Base-by-base conservation (phyloP, 2,329 filamentous ascomycete species). In the Ophioceras dolichostomum region DNA sequence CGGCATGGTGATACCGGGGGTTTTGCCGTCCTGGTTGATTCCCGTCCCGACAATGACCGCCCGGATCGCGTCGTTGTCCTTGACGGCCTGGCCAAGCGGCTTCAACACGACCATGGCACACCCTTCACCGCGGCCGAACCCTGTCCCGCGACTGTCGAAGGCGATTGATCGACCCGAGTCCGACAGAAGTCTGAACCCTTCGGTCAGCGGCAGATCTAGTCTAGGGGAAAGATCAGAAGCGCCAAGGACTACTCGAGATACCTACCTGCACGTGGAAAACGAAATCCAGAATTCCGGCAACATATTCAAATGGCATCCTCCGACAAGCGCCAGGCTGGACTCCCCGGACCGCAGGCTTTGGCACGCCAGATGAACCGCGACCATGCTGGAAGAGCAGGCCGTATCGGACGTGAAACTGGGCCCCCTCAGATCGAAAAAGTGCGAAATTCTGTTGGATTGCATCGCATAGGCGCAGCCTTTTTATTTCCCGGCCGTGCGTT, bases 91-190 rank as follows among this genome's bases (percentile, higher is more conserved):
- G 24, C 65, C 60, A 0, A 79, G 58, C 1, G 62, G 64, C 54
- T 79, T 79, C 10, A 80, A 49, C 10, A 78, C 49, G 3, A 80
- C 45, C 35, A 68, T 60, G 6, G 60, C 70, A 16, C 67, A 64
- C 4, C 73, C 76, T 45, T 80, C 76, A 8, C 73, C 76, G 9
- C 76, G 65, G 0, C 67, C 73, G 45, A 76, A 82, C 0, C 77
- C 78, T 28, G 65, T 65, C 5, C 65, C 72, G 33, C 59, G 54
- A 14, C 53, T 51, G 45, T 72, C 71, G 44, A 65, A 73, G 21
- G 68, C 68, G 35, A 62, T 64, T 12, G 65, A 73, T 27, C 64
- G 59, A 2, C 70, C 70, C 0, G 63, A 61, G 21, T 70, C 62
- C 1, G 67, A 69, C 18, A 76, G 61, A 34, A 73, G 47, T 49